Base-by-base conservation (phyloP, 108 stramenopile genomes). In the Mediolabrus comicus region DNA sequence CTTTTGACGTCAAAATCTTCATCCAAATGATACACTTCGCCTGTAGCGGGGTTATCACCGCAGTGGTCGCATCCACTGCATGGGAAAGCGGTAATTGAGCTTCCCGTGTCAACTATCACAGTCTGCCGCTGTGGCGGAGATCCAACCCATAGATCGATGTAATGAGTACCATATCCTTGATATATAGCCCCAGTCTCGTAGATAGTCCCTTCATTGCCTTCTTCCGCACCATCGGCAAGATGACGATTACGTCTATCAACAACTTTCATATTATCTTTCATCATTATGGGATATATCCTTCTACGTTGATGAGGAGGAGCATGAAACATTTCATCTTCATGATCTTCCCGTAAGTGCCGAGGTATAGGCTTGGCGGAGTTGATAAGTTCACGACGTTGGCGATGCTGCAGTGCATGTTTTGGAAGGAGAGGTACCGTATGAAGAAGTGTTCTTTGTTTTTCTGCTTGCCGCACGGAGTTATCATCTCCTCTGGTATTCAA, bases 51-150 rank as follows among this genome's bases (percentile, higher is more conserved):
- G n/a, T 56, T 56, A 7, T 28, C 55, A 2, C 98, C 97, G 69
- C 97, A 98, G 36, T 80, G 67, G 9, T 71, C 11, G 62, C 98
- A 98, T 49, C 82, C 94, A 19, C 65, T 67, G 79, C 97, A 97
- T 8, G 98, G 97, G 79, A 98, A 98, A 41, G 96, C 97, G 13
- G 98, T 98, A 57, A 88, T 83, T 67, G 84, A 83, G 24, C 77
- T 81, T 0, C 97, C 97, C 13, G 98, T 98, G 76, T 98, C 97
- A 67, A 98, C 92, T 71, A 98, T 98, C 53, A 98, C 94, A 9
- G 96, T 97, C 64, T 97, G 96, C 0, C 98, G 82, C 80, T 98
- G 98, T 24, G 97, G 89, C 4, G 98, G 97, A 12, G 94, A 87
- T 9, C 98, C 98, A 5, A 89, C 87, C 89, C 94, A 98, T 9